Evolutionary conservation across 208 protist genomes (phyloP).

Genomic region (Acanthamoeba healyi): DNA sequence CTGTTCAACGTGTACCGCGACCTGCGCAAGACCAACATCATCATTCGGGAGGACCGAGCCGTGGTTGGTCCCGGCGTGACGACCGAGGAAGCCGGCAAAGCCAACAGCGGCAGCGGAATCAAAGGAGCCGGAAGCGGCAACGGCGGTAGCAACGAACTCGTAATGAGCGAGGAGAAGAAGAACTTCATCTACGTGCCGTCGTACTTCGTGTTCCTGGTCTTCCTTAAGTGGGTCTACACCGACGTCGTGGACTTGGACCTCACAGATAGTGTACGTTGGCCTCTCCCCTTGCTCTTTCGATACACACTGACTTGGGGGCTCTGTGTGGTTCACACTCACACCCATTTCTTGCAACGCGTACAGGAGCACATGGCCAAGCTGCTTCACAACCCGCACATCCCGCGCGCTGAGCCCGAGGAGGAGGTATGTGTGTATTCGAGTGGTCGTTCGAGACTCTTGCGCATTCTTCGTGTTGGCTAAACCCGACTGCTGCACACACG

Average conservation of each 20-base stretch:
- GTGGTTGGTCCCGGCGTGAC: background rate
- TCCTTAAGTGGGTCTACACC: slow-evolving; percentile 70
- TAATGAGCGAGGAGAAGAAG: slow-evolving; percentile 54
- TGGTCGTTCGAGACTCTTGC: no score
- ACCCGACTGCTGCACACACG: background rate
- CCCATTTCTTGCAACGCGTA: background rate
- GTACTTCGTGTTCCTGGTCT: slow-evolving; percentile 42
- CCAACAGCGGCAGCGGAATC: background rate
- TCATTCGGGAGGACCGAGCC: background rate
- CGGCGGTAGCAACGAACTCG: background rate
- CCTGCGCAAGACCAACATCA: slow-evolving; percentile 56
- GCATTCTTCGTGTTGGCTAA: no score
- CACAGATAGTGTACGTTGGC: background rate
- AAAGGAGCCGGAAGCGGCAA: background rate
- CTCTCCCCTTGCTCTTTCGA: no score
- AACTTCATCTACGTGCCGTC: slow-evolving; percentile 61
- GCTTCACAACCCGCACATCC: background rate
- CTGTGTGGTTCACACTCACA: no score
- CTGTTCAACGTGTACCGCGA: slow-evolving; percentile 37
- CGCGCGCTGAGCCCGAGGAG: background rate
- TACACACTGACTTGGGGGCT: no score
- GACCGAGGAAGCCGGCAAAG: background rate
- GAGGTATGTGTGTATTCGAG: background rate
- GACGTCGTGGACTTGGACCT: slow-evolving; percentile 40
- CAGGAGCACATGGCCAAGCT: slow-evolving; percentile 4